Evolutionary conservation across 306 rosid genomes (phyloP).

Genomic region (Comarum palustre): DNA sequence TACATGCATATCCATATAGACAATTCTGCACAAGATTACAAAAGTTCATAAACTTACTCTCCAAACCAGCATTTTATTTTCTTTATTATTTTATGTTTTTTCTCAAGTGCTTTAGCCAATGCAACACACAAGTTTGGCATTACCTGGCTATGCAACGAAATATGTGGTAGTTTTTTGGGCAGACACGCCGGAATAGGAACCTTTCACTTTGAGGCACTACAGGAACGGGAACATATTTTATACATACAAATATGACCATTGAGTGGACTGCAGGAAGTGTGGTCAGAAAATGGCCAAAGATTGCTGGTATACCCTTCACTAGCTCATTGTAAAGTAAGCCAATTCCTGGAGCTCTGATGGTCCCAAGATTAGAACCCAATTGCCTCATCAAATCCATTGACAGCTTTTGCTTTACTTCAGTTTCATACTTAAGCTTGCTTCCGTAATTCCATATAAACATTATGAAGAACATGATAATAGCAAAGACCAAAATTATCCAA

Average conservation of each 20-base stretch:
- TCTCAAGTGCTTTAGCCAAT: neutral
- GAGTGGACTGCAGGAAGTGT: slow-evolving; percentile 67
- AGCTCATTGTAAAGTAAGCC: slow-evolving; percentile 92
- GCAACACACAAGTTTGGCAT: neutral
- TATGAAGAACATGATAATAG: slow-evolving; percentile 67
- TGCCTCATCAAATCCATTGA: slow-evolving; percentile 83
- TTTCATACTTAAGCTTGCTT: slow-evolving; percentile 94
- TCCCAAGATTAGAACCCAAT: slow-evolving; percentile 87
- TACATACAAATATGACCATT: slow-evolving; percentile 89
- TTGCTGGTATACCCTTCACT: slow-evolving; percentile 93
- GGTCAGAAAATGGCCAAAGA: slow-evolving; percentile 88
- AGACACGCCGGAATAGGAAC: slow-evolving; percentile 93
- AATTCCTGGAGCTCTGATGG: slow-evolving; percentile 92
- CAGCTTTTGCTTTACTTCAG: slow-evolving; percentile 87
- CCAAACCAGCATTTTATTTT: neutral
- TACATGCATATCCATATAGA: neutral
- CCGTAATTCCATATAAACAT: slow-evolving; percentile 93
- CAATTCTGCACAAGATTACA: neutral
- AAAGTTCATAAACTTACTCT: neutral
- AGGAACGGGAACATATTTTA: slow-evolving; percentile 88
- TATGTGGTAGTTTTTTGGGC: slow-evolving; percentile 82
- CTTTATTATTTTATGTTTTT: neutral
- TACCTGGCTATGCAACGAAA: slow-evolving; percentile 94
- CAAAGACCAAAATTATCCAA: slow-evolving; percentile 90
- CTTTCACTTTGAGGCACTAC: slow-evolving; percentile 96